Conservation (phyloP, 805 yeast species). For the Saccharomycopsis microspora region DNA sequence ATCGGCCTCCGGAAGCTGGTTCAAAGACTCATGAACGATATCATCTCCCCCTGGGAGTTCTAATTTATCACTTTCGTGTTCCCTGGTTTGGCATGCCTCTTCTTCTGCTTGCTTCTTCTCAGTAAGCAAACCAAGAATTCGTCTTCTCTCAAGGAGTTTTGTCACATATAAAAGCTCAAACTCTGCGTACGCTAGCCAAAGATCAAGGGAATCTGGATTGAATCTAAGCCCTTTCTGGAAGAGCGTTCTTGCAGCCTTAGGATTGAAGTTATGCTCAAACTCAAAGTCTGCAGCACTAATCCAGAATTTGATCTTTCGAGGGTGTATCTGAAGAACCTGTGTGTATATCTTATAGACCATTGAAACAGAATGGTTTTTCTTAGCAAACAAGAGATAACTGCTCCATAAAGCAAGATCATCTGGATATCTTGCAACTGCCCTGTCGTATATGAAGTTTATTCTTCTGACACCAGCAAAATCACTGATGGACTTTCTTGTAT, state of each 20-base stretch:
- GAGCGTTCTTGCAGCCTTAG: conserved; percentile 77
- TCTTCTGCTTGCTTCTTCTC: conserved; percentile 56
- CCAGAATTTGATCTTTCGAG: conserved; percentile 88
- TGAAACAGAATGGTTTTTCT: conserved; percentile 55
- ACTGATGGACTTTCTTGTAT: conserved; percentile 50
- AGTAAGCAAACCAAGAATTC: conserved; percentile 66
- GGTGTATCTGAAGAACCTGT: conserved; percentile 72
- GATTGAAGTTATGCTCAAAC: conserved; percentile 77
- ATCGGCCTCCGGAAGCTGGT: conserved; percentile 77
- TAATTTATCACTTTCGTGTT: conserved; percentile 28
- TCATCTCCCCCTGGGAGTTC: conserved; percentile 36
- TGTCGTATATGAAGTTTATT: conserved; percentile 68
- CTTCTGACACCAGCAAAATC: conserved; percentile 85
- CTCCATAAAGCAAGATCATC: conserved; percentile 72
- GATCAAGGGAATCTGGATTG: conserved; percentile 55
- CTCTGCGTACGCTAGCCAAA: conserved; percentile 82
- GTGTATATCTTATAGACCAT: conserved; percentile 69
- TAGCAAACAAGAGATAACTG: conserved; percentile 57
- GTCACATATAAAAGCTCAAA: conserved; percentile 82
- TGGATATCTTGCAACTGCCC: conserved; percentile 75
- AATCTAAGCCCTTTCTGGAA: conserved; percentile 80
- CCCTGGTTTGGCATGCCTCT: conserved; percentile 26
- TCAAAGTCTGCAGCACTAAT: conserved; percentile 91
- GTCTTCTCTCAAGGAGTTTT: conserved; percentile 72
- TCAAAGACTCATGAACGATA: conserved; percentile 30